Conservation (phyloP, 2,329 filamentous ascomycete genomes). For the Xylaria sp. region DNA sequence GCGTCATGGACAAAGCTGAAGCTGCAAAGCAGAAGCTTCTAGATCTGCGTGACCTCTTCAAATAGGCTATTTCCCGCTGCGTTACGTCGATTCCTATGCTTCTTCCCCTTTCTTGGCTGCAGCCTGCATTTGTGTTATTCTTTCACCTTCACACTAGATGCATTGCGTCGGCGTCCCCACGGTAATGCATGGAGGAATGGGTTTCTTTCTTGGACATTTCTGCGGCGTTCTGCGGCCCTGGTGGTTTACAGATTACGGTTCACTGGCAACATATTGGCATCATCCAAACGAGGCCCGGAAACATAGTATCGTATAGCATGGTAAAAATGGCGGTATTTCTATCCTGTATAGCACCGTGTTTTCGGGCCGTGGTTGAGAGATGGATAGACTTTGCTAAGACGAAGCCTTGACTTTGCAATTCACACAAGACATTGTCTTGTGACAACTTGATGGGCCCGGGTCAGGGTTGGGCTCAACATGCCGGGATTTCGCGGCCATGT, state of each 20-base stretch:
- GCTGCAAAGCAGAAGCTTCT: constrained; percentile 71
- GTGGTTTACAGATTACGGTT: constrained; percentile 1
- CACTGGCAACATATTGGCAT: constrained; percentile 5
- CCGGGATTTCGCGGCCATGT: not conserved
- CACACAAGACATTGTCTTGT: constrained; percentile 6
- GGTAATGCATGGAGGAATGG: constrained; percentile 16
- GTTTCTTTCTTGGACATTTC: constrained; percentile 19
- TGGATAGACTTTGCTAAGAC: not conserved
- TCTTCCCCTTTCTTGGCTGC: not conserved
- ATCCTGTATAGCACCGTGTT: not conserved
- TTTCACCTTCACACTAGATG: constrained; percentile 21
- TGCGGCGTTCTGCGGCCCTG: constrained; percentile 19
- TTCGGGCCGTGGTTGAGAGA: not conserved
- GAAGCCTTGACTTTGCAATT: constrained; percentile 7
- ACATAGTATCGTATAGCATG: constrained; percentile 16
- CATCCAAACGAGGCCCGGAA: constrained; percentile 5
- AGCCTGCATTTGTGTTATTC: constrained; percentile 16
- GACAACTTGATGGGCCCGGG: not conserved
- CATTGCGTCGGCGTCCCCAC: constrained; percentile 38
- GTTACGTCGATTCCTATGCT: not conserved
- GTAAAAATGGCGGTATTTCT: not conserved
- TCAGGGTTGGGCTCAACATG: not conserved
- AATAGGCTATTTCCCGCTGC: constrained; percentile 47
- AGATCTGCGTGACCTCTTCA: constrained; percentile 70
- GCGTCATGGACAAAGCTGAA: constrained; percentile 64